Conservation (phyloP, 192 early-diverging fungal genomes). For the Helicostylum pulchrum region DNA sequence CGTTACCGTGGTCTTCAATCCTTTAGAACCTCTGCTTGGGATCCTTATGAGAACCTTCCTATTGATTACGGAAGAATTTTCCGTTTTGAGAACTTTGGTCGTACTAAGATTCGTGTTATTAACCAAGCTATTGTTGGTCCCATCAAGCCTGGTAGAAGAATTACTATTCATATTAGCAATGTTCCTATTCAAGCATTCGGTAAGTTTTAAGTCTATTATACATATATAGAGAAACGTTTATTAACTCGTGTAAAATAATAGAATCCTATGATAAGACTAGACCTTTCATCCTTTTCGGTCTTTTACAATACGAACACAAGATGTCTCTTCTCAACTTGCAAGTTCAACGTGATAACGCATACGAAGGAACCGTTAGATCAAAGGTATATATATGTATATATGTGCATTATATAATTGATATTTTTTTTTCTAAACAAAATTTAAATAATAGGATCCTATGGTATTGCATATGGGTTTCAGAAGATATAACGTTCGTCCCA, state of each 20-base stretch:
- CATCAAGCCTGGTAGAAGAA: slow-evolving; percentile 59
- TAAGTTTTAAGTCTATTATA: slow-evolving; percentile 5
- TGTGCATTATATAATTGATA: background rate
- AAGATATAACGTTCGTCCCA: slow-evolving; percentile 77
- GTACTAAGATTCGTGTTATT: slow-evolving; percentile 76
- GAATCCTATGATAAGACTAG: slow-evolving; percentile 47
- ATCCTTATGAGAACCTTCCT: slow-evolving; percentile 97
- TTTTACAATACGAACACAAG: slow-evolving; percentile 86
- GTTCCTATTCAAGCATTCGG: slow-evolving; percentile 62
- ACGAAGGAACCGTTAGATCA: slow-evolving; percentile 78
- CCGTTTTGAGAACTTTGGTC: slow-evolving; percentile 87
- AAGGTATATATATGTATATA: slow-evolving; percentile 45
- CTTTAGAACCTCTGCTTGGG: slow-evolving; percentile 96
- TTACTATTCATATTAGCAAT: slow-evolving; percentile 70
- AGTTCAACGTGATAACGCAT: slow-evolving; percentile 68
- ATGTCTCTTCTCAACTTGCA: slow-evolving; percentile 84
- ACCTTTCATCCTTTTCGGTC: slow-evolving; percentile 55
- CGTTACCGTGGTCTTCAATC: slow-evolving; percentile 93
- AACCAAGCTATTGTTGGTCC: slow-evolving; percentile 46
- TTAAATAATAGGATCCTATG: slow-evolving; percentile 61
- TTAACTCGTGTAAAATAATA: slow-evolving; percentile 14
- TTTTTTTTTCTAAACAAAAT: background rate
- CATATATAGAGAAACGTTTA: background rate
- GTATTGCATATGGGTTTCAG: slow-evolving; percentile 88
- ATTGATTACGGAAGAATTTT: slow-evolving; percentile 95